phyloP scores from a whole-genome alignment of 352 stramenopile genomes.

The Pythium dissimile region DNA sequence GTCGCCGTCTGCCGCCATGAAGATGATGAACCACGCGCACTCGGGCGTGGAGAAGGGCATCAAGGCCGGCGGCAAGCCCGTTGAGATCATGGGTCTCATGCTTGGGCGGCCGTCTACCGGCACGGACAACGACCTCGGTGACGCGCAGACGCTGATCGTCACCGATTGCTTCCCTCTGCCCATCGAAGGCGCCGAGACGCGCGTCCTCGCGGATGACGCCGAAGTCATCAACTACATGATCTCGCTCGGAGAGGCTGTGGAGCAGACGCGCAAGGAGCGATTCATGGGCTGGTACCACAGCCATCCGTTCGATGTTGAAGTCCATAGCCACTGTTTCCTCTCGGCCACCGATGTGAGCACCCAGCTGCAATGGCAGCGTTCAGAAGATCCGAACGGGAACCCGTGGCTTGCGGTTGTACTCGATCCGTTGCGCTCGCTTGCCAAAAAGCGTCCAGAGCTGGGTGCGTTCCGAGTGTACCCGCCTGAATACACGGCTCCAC shows the following conservation, averaged over 20 bases:
- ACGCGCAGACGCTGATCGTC: slow-evolving; percentile 93
- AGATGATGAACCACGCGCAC: slow-evolving; percentile 98
- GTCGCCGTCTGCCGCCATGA: slow-evolving; percentile 92
- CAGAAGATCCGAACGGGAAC: slow-evolving; percentile 94
- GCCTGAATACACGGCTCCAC: slow-evolving; percentile 91
- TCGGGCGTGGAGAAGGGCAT: slow-evolving; percentile 98
- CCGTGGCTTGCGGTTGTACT: slow-evolving; percentile 98
- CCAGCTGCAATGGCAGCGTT: slow-evolving; percentile 97
- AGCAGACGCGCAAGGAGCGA: slow-evolving; percentile 93
- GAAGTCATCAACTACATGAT: slow-evolving; percentile 99
- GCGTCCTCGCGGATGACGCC: slow-evolving; percentile 95
- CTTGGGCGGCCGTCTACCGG: slow-evolving; percentile 90
- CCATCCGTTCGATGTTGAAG: slow-evolving; percentile 97
- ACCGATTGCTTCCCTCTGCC: slow-evolving; percentile 98
- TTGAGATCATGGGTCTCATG: slow-evolving; percentile 99
- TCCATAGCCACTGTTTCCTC: slow-evolving; percentile 97
- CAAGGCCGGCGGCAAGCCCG: slow-evolving; percentile 92
- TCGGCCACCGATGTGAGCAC: slow-evolving; percentile 96
- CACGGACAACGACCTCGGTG: slow-evolving; percentile 81
- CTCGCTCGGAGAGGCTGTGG: slow-evolving; percentile 92
- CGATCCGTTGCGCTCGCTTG: slow-evolving; percentile 94
- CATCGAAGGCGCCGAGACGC: slow-evolving; percentile 95
- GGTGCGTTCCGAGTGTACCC: slow-evolving; percentile 98
- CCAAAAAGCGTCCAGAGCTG: slow-evolving; percentile 93
- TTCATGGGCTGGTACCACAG: slow-evolving; percentile 99